Percentiles rank a stretch among this genome's conserved stretches.
Evolutionary conservation across 1,284 basidiomycete species (phyloP).

Genomic region (Boletus mariae): DNA sequence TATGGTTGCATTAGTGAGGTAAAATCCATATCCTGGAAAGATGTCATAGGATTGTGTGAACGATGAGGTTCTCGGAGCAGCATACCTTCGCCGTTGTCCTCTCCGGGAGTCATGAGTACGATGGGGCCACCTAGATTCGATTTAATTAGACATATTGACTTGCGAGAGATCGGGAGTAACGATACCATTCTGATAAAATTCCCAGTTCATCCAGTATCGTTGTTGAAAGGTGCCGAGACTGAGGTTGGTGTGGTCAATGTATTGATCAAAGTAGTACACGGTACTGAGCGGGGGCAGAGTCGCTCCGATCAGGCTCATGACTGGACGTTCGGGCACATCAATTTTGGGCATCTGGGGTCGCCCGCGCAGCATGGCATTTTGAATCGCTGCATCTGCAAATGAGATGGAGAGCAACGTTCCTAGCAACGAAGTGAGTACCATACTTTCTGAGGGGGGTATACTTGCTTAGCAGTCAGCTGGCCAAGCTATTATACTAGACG

Average conservation of each 20-base stretch:
- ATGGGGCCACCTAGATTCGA: constrained; percentile 61
- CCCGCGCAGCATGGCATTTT: constrained; percentile 19
- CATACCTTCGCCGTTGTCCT: constrained; percentile 42
- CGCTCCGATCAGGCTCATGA: constrained; percentile 21
- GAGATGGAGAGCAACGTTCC: constrained; percentile 9
- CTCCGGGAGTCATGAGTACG: constrained; percentile 54
- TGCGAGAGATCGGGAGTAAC: constrained; percentile 1
- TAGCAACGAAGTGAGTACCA: constrained; percentile 10
- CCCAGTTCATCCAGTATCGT: constrained; percentile 64
- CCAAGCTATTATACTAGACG: background rate
- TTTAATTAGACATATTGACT: background rate
- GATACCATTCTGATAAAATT: constrained; percentile 56
- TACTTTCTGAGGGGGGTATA: background rate
- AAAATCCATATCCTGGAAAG: constrained; percentile 46
- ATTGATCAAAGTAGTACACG: constrained; percentile 63
- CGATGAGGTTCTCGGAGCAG: background rate
- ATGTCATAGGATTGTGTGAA: constrained; percentile 38
- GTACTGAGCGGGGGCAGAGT: constrained; percentile 34
- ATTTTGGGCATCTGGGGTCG: constrained; percentile 18
- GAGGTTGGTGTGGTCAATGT: constrained; percentile 69
- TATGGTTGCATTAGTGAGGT: constrained; percentile 63
- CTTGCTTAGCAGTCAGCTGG: background rate
- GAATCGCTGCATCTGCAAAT: constrained; percentile 21
- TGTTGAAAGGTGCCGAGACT: constrained; percentile 73
- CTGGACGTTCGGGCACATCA: constrained; percentile 7